These are phyloP conservation scores for Aspergillus novoparasiticus DNA, from an alignment of 2,329 filamentous ascomycete species.

Conservation along the genomic window DNA sequence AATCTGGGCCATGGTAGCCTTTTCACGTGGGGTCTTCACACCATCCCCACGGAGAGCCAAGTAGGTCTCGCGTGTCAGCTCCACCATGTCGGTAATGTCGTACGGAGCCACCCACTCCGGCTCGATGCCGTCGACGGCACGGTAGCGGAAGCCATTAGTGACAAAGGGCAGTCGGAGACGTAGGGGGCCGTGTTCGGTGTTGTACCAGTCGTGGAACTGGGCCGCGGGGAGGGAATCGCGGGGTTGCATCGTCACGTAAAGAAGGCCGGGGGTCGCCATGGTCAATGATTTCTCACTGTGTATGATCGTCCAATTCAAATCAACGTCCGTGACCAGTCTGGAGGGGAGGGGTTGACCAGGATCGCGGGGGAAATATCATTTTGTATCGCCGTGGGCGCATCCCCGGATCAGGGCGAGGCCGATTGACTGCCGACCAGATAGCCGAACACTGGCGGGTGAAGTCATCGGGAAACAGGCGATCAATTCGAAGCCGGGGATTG, in stretches of 20 bases:
- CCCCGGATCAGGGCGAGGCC: constrained; percentile 6
- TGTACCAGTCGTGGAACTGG: constrained; percentile 91
- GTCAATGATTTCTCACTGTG: constrained; percentile 10
- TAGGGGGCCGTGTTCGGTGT: constrained; percentile 86
- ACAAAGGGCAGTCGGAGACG: constrained; percentile 76
- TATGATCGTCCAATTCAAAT: not conserved
- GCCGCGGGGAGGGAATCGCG: constrained; percentile 63
- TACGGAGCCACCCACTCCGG: constrained; percentile 80
- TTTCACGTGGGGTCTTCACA: constrained; percentile 61
- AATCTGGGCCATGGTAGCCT: constrained; percentile 65
- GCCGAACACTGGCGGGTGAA: constrained; percentile 6
- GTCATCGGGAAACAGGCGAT: constrained; percentile 4
- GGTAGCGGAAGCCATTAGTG: constrained; percentile 77
- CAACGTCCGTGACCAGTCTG: not conserved
- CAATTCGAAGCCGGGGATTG: not conserved
- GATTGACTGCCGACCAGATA: constrained; percentile 10
- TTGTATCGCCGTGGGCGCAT: not conserved
- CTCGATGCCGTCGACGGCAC: constrained; percentile 61
- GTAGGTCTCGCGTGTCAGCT: constrained; percentile 69
- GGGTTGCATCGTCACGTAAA: constrained; percentile 87
- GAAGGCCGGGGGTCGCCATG: constrained; percentile 62
- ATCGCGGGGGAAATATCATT: not conserved
- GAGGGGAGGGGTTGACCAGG: not conserved
- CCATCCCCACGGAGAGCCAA: constrained; percentile 50
- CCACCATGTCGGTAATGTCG: constrained; percentile 75